phyloP scores from a whole-genome alignment of 352 stramenopile genomes.

The Pythium volutum region DNA sequence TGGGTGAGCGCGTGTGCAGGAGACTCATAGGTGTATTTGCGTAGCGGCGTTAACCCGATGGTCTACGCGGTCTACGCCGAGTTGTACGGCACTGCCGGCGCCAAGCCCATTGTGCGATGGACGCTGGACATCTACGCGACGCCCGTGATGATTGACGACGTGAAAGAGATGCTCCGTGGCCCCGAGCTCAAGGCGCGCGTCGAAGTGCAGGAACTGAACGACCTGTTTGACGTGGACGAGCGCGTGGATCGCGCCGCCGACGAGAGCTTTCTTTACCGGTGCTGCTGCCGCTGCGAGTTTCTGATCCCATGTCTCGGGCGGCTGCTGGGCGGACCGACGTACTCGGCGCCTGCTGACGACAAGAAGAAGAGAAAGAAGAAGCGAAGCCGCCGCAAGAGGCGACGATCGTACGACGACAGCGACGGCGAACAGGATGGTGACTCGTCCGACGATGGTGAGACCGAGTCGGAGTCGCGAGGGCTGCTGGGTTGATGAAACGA shows the following conservation, averaged over 20 bases:
- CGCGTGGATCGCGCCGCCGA: conserved; percentile 22
- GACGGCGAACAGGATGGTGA: conserved; percentile 25
- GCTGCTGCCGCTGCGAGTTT: conserved; percentile 73
- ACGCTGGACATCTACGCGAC: conserved; percentile 78
- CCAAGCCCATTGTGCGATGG: conserved; percentile 70
- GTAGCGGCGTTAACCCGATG: conserved; percentile 66
- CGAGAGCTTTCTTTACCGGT: conserved; percentile 64
- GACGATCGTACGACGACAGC: conserved; percentile 42
- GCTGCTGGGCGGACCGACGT: conserved; percentile 67
- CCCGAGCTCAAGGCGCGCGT: conserved; percentile 61
- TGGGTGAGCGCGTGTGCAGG: too few relatives aligned
- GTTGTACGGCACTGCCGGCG: conserved; percentile 62
- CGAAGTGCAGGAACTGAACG: conserved; percentile 59
- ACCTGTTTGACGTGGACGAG: conserved; percentile 42
- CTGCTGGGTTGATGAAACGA: conserved; percentile 40
- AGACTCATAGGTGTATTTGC: not conserved
- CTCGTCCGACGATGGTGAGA: conserved; percentile 27
- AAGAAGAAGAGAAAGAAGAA: conserved; percentile 36
- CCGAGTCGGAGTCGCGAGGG: conserved; percentile 39
- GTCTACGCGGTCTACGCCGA: conserved; percentile 77
- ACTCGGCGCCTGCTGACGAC: conserved; percentile 36
- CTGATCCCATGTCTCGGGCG: conserved; percentile 65
- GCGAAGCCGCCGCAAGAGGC: conserved; percentile 19
- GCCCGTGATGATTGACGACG: conserved; percentile 75
- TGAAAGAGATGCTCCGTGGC: conserved; percentile 65